These are phyloP conservation scores for Jamesozyma jinghongensis DNA, from an alignment of 805 yeast genomes.

Conservation along the genomic window DNA sequence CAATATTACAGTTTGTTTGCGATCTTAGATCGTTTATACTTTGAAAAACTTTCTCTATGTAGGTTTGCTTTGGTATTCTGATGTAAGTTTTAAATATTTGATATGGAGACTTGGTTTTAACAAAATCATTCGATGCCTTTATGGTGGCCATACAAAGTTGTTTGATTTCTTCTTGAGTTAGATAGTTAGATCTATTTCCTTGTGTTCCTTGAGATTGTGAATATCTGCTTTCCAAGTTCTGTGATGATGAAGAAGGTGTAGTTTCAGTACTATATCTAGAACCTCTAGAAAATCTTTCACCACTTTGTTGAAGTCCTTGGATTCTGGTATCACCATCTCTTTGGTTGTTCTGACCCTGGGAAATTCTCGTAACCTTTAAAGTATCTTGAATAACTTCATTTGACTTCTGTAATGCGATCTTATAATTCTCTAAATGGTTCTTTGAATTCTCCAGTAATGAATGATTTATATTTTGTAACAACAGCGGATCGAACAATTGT, in stretches of 20 bases:
- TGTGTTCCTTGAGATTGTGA: not conserved
- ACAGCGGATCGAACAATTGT: constrained; percentile 14
- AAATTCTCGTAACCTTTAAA: not conserved
- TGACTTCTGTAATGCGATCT: constrained; percentile 3
- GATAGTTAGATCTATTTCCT: constrained; percentile 10
- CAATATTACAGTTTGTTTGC: constrained; percentile 29
- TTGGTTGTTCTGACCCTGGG: not conserved
- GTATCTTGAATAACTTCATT: constrained; percentile 2
- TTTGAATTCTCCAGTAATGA: constrained; percentile 14
- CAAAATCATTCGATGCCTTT: constrained; percentile 19
- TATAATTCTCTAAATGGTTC: not conserved
- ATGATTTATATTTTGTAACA: constrained; percentile 8
- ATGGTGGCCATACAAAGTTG: constrained; percentile 25
- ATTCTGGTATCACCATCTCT: not conserved
- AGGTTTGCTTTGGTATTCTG: constrained; percentile 26
- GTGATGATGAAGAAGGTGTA: not conserved
- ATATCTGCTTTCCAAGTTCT: not conserved
- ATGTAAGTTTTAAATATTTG: constrained; percentile 28
- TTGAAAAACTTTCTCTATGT: constrained; percentile 21
- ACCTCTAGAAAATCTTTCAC: not conserved
- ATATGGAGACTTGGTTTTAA: constrained; percentile 22
- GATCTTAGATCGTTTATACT: constrained; percentile 25
- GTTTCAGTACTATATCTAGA: not conserved
- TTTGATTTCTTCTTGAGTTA: constrained; percentile 26
- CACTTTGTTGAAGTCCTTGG: not conserved